phyloP scores from a whole-genome alignment of 1,284 basidiomycete species.

The Calocybe gambosa region DNA sequence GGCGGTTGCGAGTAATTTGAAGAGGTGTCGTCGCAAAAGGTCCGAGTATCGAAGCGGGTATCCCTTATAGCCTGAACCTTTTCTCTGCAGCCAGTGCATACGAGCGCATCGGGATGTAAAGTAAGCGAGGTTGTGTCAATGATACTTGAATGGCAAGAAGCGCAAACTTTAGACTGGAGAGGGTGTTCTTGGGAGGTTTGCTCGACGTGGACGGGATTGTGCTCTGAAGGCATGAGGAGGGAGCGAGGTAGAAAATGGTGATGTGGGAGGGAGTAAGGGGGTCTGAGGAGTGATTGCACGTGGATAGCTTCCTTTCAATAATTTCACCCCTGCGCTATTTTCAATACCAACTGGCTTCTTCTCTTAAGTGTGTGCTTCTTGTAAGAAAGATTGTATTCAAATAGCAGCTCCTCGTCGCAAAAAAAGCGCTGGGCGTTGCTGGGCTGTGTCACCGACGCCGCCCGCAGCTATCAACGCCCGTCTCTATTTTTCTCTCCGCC shows the following conservation, averaged over 20 bases:
- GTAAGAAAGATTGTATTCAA: too few species aligned
- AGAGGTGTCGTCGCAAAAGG: slow-evolving; percentile 22
- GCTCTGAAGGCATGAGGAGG: slow-evolving; percentile 35
- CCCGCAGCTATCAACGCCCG: not conserved
- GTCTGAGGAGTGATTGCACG: slow-evolving; percentile 16
- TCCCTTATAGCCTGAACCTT: slow-evolving; percentile 19
- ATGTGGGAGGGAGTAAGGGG: slow-evolving; percentile 13
- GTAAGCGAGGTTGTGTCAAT: slow-evolving; percentile 25
- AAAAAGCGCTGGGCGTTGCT: not conserved
- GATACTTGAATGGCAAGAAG: slow-evolving; percentile 33
- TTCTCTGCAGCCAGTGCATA: slow-evolving; percentile 36
- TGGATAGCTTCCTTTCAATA: slow-evolving; percentile 10
- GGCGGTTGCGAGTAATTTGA: slow-evolving; percentile 16
- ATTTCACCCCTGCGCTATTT: not conserved
- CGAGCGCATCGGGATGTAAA: slow-evolving; percentile 26
- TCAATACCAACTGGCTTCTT: not conserved
- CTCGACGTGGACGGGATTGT: slow-evolving; percentile 21
- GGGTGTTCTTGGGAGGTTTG: slow-evolving; percentile 22
- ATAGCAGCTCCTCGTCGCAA: too few species aligned
- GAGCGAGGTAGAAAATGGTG: slow-evolving; percentile 3
- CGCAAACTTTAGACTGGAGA: slow-evolving; percentile 35
- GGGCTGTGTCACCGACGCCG: slow-evolving; percentile 1
- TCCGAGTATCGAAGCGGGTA: slow-evolving; percentile 17
- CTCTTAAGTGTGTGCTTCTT: too few species aligned
- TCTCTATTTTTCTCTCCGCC: too few species aligned